Conservation (phyloP, 257 asterid species). For the Cynanchum wilfordii region DNA sequence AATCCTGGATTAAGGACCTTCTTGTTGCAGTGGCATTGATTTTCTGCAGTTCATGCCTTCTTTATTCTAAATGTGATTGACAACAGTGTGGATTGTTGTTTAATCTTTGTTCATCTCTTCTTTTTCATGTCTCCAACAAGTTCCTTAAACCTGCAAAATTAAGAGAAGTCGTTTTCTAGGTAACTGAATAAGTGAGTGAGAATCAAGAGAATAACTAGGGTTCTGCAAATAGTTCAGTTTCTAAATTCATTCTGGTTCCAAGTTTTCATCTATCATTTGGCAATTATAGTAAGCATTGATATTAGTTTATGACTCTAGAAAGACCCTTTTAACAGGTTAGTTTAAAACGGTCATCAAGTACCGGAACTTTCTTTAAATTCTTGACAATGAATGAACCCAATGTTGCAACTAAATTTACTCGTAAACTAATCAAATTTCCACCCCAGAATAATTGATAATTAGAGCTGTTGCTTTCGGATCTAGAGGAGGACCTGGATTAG, state of each 20-base stretch:
- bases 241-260: conserved; percentile 9
- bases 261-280: conserved; percentile 7
- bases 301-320: conserved; percentile 2
- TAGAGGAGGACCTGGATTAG: conserved; percentile 5
- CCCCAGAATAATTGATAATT: not conserved
- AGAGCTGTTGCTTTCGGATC: conserved; percentile 15
- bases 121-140: conserved; percentile 21
- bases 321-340: not conserved
- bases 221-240: conserved; percentile 3
- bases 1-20: conserved; percentile 14
- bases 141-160: conserved; percentile 33
- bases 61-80: not conserved
- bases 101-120: conserved; percentile 24
- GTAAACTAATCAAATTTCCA: not conserved
- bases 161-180: conserved; percentile 38
- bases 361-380: conserved; percentile 3
- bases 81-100: conserved; percentile 20
- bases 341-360: not conserved
- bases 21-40: conserved; percentile 19
- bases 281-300: conserved; percentile 6
- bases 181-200: conserved; percentile 11
- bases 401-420: not conserved
- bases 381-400: not conserved
- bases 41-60: conserved; percentile 25
- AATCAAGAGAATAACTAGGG: not conserved